Base-by-base conservation (phyloP, 164 flowering plant species). In the Vitis rupestris region DNA sequence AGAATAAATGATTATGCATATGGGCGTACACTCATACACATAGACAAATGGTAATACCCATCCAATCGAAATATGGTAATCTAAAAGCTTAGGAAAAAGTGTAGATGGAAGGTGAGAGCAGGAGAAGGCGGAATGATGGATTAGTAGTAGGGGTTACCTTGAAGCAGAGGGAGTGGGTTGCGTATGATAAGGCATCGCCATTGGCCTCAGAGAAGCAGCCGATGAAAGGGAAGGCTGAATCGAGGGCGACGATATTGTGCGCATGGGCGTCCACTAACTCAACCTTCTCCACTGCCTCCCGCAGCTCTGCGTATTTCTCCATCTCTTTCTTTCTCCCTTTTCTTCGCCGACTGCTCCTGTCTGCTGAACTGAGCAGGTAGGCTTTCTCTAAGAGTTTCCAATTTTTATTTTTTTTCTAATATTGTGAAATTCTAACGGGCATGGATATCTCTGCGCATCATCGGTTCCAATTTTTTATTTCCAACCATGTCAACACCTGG, bases 261-360 rank as follows among this genome's bases (percentile, higher is more conserved):
- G 94, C 96, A 70, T 94, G 98, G 13, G 83, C 90, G 72, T 94
- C 98, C 8, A 94, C 84, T 2, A 89, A 70, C 77, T 84, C 86
- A 50, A 82, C 69, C 61, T 77, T 78, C 68, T 89, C 93, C 64
- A 90, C 80, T 12, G 83, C 87, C 61, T 76, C 81, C 70, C 79
- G 80, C 65, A 94, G 72, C 79, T 78, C 92, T n/a, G 70, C 76
- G 31, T 79, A 86, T 55, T 72, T 73, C 72, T 78, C 82, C 79
- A 64, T 73, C 68, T 61, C 66, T 78, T 58, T 60, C 61, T 29
- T 47, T 63, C 53, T 55, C 72, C 68, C 59, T 56, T 27, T 70
- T 61, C 70, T 50, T 51, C 58, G 53, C 56, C 44, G 10, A 58
- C 61, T 52, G 10, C 15, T 23, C 27, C 27, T 23, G 27, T 23